Base-by-base conservation (phyloP, 2,329 filamentous ascomycete genomes). In the Coleophoma eucalyptorum region DNA sequence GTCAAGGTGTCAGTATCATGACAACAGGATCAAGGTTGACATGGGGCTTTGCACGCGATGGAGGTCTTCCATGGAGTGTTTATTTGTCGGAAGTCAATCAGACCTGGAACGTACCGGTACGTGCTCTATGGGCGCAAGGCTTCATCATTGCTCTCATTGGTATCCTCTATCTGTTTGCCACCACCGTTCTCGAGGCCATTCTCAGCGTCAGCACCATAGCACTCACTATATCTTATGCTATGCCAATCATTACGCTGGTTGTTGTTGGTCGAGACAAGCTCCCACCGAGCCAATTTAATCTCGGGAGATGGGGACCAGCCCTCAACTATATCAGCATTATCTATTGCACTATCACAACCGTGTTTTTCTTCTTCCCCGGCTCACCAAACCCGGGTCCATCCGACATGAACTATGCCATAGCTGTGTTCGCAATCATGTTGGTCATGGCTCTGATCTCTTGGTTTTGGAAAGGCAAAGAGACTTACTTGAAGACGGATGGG, bases 341-440 rank as follows among this genome's bases (percentile, higher is more conserved):
- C 11, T 80, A 80, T 62, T 80, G 77, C 58, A 62, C 62, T 46
- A 61, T 80, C 48, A 79, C 76, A 1, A 77, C 75, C 0, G 68
- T 80, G 21, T 79, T 80, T 62, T 80, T 80, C 70, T 76, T 80
- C 59, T 80, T 80, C 56, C 77, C 77, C 0, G 63, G 63, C 0
- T 52, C 50, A 0, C 78, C 77, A 0, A 71, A 71, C 51, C 77
- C 78, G 0, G 54, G 69, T 0, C 60, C 67, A 0, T 63, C 65
- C n/a, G 75, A 80, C 52, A 80, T 80, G 78, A 81, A 81, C 61
- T 81, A 74, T 58, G 78, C 78, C 5, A 79, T 80, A 56, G 78
- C 73, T 1, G 77, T 80, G 1, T 80, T 81, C 56, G 78, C 75
- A 1, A 69, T 80, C 19, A 78, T 80, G 76, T 55, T 80, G 47